A percentile compares a stretch with the other conserved stretches of the same genome.
Evolutionary conservation across 495 filamentous ascomycete genomes (phyloP).

Genomic region (Astrothelium macrocarpum): DNA sequence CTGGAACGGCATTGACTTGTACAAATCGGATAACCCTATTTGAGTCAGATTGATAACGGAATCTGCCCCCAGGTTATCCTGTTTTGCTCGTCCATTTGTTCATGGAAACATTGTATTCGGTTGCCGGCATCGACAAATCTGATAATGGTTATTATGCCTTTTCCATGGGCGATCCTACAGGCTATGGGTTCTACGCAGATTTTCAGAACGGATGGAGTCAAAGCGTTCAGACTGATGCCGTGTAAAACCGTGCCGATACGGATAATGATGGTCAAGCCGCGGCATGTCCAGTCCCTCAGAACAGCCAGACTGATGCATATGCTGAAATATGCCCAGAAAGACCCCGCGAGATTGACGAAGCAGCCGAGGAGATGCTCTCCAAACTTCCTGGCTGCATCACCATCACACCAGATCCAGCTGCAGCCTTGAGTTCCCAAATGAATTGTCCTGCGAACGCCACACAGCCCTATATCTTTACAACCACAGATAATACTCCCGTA

Average conservation of each 20-base stretch:
- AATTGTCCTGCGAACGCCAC: slow-evolving; percentile 12
- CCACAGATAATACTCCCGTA: slow-evolving; percentile 10
- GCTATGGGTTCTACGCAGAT: slow-evolving; percentile 25
- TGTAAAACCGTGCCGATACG: slow-evolving; percentile 11
- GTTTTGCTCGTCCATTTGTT: slow-evolving; percentile 18
- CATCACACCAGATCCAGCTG: slow-evolving; percentile 17
- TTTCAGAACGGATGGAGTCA: slow-evolving; percentile 25
- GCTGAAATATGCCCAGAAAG: slow-evolving; percentile 19
- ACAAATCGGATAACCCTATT: slow-evolving; percentile 21
- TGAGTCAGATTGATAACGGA: slow-evolving; percentile 28
- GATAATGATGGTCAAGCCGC: slow-evolving; percentile 14
- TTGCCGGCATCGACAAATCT: slow-evolving; percentile 11
- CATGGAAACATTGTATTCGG: slow-evolving; percentile 19
- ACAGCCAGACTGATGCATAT: slow-evolving; percentile 12
- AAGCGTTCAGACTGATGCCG: slow-evolving; percentile 14
- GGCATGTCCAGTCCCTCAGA: slow-evolving; percentile 13
- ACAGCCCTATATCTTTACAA: slow-evolving; percentile 9
- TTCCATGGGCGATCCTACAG: slow-evolving; percentile 21
- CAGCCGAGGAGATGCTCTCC: slow-evolving; percentile 12
- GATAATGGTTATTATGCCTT: slow-evolving; percentile 17
- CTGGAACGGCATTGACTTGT: slow-evolving; percentile 23
- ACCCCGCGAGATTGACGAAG: slow-evolving; percentile 16
- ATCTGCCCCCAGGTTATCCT: slow-evolving; percentile 19
- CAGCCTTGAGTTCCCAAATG: slow-evolving; percentile 13
- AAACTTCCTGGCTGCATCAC: slow-evolving; percentile 21